Percentiles rank a stretch among this genome's conserved stretches.
Conservation (phyloP, 257 asterid genomes). For the Solanum piurae region DNA sequence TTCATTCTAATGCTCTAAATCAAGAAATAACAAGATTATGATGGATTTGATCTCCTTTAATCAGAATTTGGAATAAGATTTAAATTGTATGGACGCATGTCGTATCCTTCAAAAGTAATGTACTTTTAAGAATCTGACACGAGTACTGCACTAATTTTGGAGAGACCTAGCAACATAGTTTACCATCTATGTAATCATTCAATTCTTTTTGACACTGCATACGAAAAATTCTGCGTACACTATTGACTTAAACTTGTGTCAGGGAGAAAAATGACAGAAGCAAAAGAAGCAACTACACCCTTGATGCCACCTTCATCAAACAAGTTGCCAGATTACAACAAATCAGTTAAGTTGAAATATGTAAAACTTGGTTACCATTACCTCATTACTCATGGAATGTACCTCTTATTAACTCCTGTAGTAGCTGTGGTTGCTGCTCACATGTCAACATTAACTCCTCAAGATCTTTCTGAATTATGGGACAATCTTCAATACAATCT, state of each 20-base stretch:
- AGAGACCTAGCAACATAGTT: neutral
- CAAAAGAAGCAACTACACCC: conserved; percentile 8
- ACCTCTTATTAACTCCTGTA: conserved; percentile 15
- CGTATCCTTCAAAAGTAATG: neutral
- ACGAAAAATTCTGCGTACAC: neutral
- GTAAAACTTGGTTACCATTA: conserved; percentile 29
- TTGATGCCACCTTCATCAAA: conserved; percentile 21
- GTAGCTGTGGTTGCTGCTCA: conserved; percentile 19
- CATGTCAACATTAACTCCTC: conserved; percentile 18
- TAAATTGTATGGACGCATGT: neutral
- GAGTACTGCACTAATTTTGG: neutral
- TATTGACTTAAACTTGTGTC: neutral
- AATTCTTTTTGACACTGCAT: neutral
- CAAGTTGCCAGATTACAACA: conserved; percentile 25
- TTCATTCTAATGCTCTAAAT: neutral
- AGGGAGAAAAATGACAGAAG: conserved; percentile 21
- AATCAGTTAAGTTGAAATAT: conserved; percentile 25
- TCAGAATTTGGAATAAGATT: neutral
- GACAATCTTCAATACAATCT: conserved; percentile 25
- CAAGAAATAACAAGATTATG: neutral
- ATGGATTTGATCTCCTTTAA: neutral
- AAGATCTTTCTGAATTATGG: conserved; percentile 22
- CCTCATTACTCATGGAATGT: conserved; percentile 29
- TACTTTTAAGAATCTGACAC: neutral
- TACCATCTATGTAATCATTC: neutral